Base-by-base conservation (phyloP, 139 green algal genomes). In the Tetradesmus obliquus region DNA sequence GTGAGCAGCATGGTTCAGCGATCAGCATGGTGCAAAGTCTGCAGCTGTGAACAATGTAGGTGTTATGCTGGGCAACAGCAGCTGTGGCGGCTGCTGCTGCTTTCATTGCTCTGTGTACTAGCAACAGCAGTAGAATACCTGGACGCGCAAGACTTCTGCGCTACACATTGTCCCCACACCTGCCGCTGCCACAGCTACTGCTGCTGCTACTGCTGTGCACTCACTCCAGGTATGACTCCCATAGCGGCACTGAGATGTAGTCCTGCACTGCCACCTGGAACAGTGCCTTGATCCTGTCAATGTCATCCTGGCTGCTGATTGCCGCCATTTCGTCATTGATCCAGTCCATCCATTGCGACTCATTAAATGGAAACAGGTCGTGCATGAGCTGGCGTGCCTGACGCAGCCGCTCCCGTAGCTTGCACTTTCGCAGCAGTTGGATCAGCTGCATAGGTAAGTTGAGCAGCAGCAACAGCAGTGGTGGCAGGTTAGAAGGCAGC, bases 261-360 rank as follows among this genome's bases (percentile, higher is more conserved):
- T 99, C 97, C 55, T 94, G 45, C 2, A 94, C 86, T 15, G 96
- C 95, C 32, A 86, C 66, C 54, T 93, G 62, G 62, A 97, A 94
- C 76, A 99, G 94, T 0, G 82, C 22, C 86, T 91, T 45, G 57
- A 97, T 91, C 13, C 84, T 10, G 9, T 88, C 71, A 0, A 94
- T n/a, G 53, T 96, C 92, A 10, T 93, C 92, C 24, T 76, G 45
- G 13, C 57, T 87, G 79, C 60, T 62, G 55, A 89, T 80, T 12
- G 13, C 58, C 9, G 84, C 90, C 79, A 96, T 88, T 91, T 98
- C 96, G 84, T 99, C 97, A 7, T 96, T 94, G 22, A 99, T 85
- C 97, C 96, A 98, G 15, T 96, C 96, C 86, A 97, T 88, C 97
- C 97, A 99, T 13, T 98, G 94, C 53, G 89, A 19, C 86, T 98